Conservation (phyloP, 106 monocot genomes). For the Chionographis japonica region DNA sequence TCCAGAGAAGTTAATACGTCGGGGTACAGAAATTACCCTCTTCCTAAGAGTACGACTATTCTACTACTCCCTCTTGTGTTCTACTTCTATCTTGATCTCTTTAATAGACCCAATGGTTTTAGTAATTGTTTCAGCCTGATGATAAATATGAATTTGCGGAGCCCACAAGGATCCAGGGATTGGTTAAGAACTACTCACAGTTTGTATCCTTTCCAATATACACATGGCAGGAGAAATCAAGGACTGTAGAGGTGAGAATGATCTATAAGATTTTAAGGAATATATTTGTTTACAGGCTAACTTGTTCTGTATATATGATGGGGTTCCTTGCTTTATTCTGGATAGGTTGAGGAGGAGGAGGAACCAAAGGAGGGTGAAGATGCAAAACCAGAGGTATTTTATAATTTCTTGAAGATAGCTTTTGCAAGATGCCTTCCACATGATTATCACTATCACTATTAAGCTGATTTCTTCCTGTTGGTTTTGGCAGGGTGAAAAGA, state of each 20-base stretch:
- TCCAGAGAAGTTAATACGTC: slow-evolving; percentile 65
- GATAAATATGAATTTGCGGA: slow-evolving; percentile 95
- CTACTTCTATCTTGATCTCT: not conserved
- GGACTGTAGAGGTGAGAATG: slow-evolving; percentile 70
- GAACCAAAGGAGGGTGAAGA: slow-evolving; percentile 88
- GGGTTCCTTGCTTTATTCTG: not conserved
- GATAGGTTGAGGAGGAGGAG: slow-evolving; percentile 81
- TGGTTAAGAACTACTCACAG: slow-evolving; percentile 99
- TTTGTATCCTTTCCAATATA: slow-evolving; percentile 97
- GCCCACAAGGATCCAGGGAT: slow-evolving; percentile 65
- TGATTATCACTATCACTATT: not conserved
- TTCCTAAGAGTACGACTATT: slow-evolving; percentile 54
- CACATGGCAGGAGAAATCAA: slow-evolving; percentile 96
- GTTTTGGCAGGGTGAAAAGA: slow-evolving; percentile 59
- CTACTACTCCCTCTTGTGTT: not conserved
- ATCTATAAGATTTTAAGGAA: not conserved
- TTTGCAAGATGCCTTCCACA: not conserved
- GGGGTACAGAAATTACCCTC: slow-evolving; percentile 90
- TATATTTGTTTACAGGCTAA: not conserved
- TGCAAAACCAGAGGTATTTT: slow-evolving; percentile 57
- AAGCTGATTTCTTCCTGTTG: slow-evolving; percentile 9
- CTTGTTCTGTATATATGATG: not conserved
- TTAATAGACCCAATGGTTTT: not conserved
- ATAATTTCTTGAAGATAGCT: not conserved
- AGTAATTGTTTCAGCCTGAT: slow-evolving; percentile 47